These are phyloP conservation scores for Suillus hirtellus DNA, from an alignment of 768 basidiomycete species.

Conservation along the genomic window DNA sequence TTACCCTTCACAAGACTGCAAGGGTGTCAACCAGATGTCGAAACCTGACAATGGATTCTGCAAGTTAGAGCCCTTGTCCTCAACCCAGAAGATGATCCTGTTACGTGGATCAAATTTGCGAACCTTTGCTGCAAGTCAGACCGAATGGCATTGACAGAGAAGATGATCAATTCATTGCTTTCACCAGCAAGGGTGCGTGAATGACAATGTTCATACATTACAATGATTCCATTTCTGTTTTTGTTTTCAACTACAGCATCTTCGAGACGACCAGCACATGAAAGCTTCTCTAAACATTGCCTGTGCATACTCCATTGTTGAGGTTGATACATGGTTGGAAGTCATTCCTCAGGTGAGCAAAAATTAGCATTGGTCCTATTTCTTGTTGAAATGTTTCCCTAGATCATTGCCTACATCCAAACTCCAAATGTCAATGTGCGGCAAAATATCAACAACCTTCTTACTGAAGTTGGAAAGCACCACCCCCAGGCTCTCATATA, in stretches of 20 bases:
- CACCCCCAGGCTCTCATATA: slow-evolving; percentile 98
- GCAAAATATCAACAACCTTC: slow-evolving; percentile 82
- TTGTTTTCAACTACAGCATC: slow-evolving; percentile 39
- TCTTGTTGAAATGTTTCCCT: slow-evolving; percentile 2
- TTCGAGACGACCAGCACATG: slow-evolving; percentile 51
- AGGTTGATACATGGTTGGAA: slow-evolving; percentile 97
- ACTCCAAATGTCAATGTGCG: slow-evolving; percentile 87
- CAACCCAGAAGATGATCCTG: slow-evolving; percentile 89
- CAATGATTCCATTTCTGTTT: neutral
- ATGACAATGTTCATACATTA: neutral
- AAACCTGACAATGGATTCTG: slow-evolving; percentile 97
- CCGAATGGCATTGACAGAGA: slow-evolving; percentile 92
- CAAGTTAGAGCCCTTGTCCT: slow-evolving; percentile 94
- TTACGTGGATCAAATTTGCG: slow-evolving; percentile 99
- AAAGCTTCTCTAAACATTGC: slow-evolving; percentile 84
- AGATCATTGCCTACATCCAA: slow-evolving; percentile 99
- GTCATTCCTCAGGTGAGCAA: slow-evolving; percentile 89
- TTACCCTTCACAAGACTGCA: slow-evolving; percentile 57
- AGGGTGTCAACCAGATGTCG: slow-evolving; percentile 97
- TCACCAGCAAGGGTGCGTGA: slow-evolving; percentile 64
- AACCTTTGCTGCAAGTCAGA: slow-evolving; percentile 96
- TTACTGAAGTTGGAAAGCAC: slow-evolving; percentile 91
- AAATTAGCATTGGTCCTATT: neutral
- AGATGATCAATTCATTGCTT: slow-evolving; percentile 91
- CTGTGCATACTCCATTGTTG: slow-evolving; percentile 78